Base-by-base conservation (phyloP, 1,284 basidiomycete species). In the Cronartium quercuum region DNA sequence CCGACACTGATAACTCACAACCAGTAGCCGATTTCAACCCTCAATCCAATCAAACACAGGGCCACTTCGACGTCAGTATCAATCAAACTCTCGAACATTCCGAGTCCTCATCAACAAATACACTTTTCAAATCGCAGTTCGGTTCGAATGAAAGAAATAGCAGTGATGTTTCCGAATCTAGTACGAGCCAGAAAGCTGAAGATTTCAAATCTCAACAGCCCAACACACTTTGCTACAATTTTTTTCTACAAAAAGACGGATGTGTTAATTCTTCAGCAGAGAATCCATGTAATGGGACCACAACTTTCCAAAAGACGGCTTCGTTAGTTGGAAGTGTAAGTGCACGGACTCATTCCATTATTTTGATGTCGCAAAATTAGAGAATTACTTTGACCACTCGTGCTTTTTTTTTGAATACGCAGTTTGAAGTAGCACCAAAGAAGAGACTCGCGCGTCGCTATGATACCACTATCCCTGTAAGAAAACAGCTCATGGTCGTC, bases 401-500 rank as follows among this genome's bases (percentile, higher is more conserved):
- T 21, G 29, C n/a, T n/a, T 29, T 29, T 29, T 29, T 29, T 29
- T 29, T 2, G 29, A 29, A 29, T 29, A 29, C 29, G 29, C 2
- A 29, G 29, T 29, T 29, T 29, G 29, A 29, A 29, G 29, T 55
- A n/a, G n/a, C 51, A n/a, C 6, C 51, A 7, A 55, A n/a, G n/a
- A n/a, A 18, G 7, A 29, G n/a, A 29, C 51, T n/a, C 51, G 51
- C 29, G 6, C 62, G 70, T 24, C 62, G 70, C n/a, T 73, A 73
- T 40, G 70, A 73, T 40, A 55, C 70, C 12, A 65, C 38, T 1
- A 35, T 24, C 21, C n/a, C 44, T 5, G 70, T 73, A 13, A 13
- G 70, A 35, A 24, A 18, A 21, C n/a, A 21, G n/a, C 12, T 13
- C 29, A n/a, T 55, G 13, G 29, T 29, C 29, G 29, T 29, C 29